Evolutionary conservation across 805 yeast species (phyloP), one percentile per base, ranked within the genome.

Genomic region (Ogataea kodamae): DNA sequence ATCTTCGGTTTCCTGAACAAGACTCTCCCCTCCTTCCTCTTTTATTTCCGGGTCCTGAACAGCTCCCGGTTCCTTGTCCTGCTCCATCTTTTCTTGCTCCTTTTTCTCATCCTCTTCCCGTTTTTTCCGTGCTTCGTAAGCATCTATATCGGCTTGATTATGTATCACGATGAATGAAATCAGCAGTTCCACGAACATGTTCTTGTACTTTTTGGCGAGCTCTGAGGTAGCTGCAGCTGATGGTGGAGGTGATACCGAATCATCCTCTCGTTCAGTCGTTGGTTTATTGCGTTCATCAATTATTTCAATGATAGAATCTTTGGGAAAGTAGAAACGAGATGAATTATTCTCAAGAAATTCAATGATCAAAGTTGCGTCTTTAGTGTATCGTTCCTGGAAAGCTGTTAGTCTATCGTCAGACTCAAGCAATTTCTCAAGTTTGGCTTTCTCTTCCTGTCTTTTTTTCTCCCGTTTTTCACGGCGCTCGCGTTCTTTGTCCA

Each of bases 341-440:
- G 79, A 70, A 0, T 92, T 74, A 53, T 78, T 80, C 48, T 92
- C 97, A 17, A 72, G 71, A 61, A 78, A 90, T 57, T 92, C 98
- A 55, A 90, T 79, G 5, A 88, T 79, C 23, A 92, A 55, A 33
- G 85, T 81, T 1, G 94, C 87, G 47, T 76, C 74, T 22, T 71
- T 55, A 14, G 74, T 62, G 48, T 82, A 83, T 53, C 77, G 72
- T 46, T 81, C 89, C 50, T 84, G 94, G 49, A 83, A 82, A 0
- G 88, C 79, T 0, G 92, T 82, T 31, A 84, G 59, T 46, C 74
- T 77, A 40, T 69, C 76, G 28, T 80, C 85, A 39, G 68, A 51
- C 52, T 46, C 46, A 14, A 49, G 48, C 16, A 39, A 13, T 25
- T 41, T 40, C 23, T 36, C 40, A 25, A 37, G 41, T 22, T 24